Base-by-base conservation (phyloP, 106 monocot genomes). In the Dioscorea zingiberensis region DNA sequence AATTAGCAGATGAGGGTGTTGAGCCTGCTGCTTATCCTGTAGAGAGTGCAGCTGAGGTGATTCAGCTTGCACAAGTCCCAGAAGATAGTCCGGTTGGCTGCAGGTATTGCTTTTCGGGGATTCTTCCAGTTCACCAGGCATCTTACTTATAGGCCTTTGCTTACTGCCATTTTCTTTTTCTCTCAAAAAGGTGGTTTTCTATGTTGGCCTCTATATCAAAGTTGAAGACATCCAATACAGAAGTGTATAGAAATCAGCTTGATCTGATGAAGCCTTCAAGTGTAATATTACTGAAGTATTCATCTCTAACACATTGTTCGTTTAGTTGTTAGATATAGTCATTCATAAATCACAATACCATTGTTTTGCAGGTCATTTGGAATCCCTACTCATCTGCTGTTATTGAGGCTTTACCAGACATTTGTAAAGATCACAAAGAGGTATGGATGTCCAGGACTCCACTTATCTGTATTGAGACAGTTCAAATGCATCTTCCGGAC, bases 391-490 rank as follows among this genome's bases (percentile, higher is more conserved):
- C 51, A 18, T 0, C 15, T 18, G 7, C 15, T 18, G 18, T 51
- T 51, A 51, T 51, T 0, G 13, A 51, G 7, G 19, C 15, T 1
- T 19, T 51, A 16, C 51, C 51, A 51, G 51, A 16, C 4, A 51
- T 51, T 13, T 51, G 51, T 51, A 51, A 13, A 51, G 51, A 16
- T 18, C 18, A 19, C 15, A 51, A 5, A 18, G 51, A 18, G 51
- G 7, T 51, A 51, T 51, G 51, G 51, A 51, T 51, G 51, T 51
- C 51, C 19, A 51, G 51, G 51, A 51, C 51, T 51, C 51, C 51
- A 18, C 51, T 51, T 16, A 51, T 51, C 51, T 51, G 51, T 19
- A 18, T 18, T 15, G 51, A 51, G 51, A 19, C 19, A 51, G 51
- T 51, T 13, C 18, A 51, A 19, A 51, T 51, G 51, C 51, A 51